A percentile compares a stretch with the other conserved stretches of the same genome.
These are phyloP conservation scores for Geranium incanum DNA, from an alignment of 441 rosid genomes.

Conservation along the genomic window DNA sequence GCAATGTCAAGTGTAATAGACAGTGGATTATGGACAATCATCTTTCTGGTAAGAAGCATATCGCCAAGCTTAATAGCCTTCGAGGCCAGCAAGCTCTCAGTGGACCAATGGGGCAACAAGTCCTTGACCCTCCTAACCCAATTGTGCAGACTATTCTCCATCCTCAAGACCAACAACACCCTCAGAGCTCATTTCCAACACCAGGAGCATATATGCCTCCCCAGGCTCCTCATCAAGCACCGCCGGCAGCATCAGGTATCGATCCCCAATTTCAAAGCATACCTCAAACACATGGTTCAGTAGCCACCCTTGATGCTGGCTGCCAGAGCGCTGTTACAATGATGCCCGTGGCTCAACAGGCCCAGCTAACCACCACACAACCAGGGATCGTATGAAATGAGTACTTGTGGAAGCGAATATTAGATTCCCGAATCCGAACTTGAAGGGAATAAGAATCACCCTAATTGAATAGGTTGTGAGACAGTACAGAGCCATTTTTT, in stretches of 20 bases:
- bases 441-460: too few species aligned
- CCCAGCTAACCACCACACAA: too few species aligned
- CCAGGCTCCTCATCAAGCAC: conserved; percentile 15
- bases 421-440: not conserved
- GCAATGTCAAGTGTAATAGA: conserved; percentile 36
- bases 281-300: conserved; percentile 13
- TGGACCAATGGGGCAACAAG: conserved; percentile 29
- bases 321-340: not conserved
- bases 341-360: conserved; percentile 3
- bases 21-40: conserved; percentile 31
- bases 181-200: conserved; percentile 17
- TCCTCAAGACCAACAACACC: conserved; percentile 21
- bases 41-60: conserved; percentile 36
- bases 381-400: too few species aligned
- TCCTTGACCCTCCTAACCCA: conserved; percentile 36
- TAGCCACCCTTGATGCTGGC: not conserved
- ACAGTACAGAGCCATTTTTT: too few species aligned
- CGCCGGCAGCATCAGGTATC: conserved; percentile 6
- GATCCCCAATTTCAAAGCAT: conserved; percentile 16
- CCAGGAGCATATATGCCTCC: conserved; percentile 15
- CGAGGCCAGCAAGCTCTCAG: conserved; percentile 30
- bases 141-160: conserved; percentile 11
- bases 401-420: not conserved
- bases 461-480: too few species aligned
- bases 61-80: conserved; percentile 31